Evolutionary conservation across 257 asterid genomes (phyloP).

Genomic region (Orobanche coerulescens): DNA sequence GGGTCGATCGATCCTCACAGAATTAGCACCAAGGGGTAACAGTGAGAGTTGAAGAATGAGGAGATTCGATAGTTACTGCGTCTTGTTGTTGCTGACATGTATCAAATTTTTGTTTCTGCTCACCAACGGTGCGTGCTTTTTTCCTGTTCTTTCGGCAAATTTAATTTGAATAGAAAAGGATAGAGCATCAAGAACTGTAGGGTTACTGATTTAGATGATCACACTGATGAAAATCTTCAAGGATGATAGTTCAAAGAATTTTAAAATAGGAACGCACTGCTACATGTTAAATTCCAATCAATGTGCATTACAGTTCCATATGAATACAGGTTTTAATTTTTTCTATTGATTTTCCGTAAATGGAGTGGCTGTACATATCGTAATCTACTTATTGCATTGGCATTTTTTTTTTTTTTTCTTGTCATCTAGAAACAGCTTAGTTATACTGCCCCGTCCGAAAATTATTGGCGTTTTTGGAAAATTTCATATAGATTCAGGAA

Average conservation of each 20-base stretch:
- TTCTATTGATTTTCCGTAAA: background rate
- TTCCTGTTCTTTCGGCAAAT: background rate
- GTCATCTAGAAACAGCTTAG: too few relatives aligned
- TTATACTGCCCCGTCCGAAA: too few relatives aligned
- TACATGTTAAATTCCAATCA: background rate
- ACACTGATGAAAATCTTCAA: background rate
- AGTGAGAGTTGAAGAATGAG: constrained; percentile 9
- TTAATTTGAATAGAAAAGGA: background rate
- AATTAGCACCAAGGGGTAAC: background rate
- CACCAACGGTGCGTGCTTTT: constrained; percentile 30
- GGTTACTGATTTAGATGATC: background rate
- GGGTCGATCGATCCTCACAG: background rate
- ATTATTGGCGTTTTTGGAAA: too few relatives aligned
- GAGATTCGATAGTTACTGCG: constrained; percentile 26
- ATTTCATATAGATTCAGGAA: too few relatives aligned
- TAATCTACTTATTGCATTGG: background rate
- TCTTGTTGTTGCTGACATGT: constrained; percentile 22
- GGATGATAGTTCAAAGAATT: background rate
- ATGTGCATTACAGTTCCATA: background rate
- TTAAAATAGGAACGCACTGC: background rate
- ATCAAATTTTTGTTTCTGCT: constrained; percentile 20
- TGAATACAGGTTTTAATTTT: background rate
- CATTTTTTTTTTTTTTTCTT: too few relatives aligned
- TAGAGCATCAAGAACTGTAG: background rate
- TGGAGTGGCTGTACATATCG: too few relatives aligned